Percentiles rank a stretch among this genome's conserved stretches.
Conservation (phyloP, 345 rosid genomes). For the Citrus sp. region DNA sequence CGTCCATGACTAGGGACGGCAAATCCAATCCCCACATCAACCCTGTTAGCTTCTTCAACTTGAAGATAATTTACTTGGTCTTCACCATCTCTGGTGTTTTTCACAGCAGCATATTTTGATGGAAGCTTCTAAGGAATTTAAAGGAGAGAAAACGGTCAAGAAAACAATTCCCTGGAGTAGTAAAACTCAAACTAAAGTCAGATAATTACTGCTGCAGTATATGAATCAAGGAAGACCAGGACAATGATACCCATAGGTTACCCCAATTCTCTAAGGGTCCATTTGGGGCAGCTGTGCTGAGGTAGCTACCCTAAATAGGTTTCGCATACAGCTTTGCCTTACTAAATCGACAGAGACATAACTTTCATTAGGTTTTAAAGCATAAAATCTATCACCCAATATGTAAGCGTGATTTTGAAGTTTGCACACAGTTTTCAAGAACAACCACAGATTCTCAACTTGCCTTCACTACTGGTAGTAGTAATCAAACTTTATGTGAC, state of each 20-base stretch:
- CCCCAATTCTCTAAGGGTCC: background rate
- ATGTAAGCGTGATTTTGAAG: background rate
- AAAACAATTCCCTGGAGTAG: background rate
- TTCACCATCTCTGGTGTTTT: conserved; percentile 31
- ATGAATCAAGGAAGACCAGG: background rate
- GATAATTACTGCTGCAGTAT: background rate
- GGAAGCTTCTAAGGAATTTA: conserved; percentile 33
- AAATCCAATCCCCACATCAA: conserved; percentile 30
- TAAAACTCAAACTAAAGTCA: background rate
- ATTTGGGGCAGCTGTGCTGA: too few species aligned
- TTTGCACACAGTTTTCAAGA: background rate
- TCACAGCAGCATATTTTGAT: conserved; percentile 30
- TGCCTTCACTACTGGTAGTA: background rate
- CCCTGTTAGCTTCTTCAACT: conserved; percentile 60
- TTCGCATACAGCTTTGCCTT: background rate
- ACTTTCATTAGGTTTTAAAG: background rate
- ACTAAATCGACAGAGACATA: too few species aligned
- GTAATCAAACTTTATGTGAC: background rate
- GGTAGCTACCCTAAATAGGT: background rate
- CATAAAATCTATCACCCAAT: background rate
- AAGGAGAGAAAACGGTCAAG: background rate
- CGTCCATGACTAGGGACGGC: conserved; percentile 39
- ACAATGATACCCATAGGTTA: background rate
- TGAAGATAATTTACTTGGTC: conserved; percentile 29
- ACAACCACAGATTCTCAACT: background rate